Percentiles rank a stretch among this genome's conserved stretches.
Evolutionary conservation across 148 eudicot genomes (phyloP).

Genomic region (Silene conica): DNA sequence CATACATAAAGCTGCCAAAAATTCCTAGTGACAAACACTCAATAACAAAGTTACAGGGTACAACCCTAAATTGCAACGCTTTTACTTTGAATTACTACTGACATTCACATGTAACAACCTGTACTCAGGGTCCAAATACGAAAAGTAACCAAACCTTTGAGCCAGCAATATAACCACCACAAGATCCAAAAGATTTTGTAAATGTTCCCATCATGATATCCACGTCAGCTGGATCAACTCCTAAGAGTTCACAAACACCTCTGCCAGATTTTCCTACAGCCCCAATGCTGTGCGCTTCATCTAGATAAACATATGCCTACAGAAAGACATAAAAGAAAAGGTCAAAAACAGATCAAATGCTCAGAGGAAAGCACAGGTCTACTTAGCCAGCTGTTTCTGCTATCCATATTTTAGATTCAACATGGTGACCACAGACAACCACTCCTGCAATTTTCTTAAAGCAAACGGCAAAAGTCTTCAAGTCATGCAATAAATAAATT

Average conservation of each 20-base stretch:
- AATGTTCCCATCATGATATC: constrained; percentile 99
- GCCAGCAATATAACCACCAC: constrained; percentile 98
- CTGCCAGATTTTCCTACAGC: constrained; percentile 90
- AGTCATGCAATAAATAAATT: too few relatives aligned
- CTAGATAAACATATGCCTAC: constrained; percentile 87
- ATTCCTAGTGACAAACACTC: too few relatives aligned
- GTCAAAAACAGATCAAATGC: constrained; percentile 6
- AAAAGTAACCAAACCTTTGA: constrained; percentile 53
- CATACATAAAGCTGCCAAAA: too few relatives aligned
- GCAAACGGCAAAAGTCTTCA: too few relatives aligned
- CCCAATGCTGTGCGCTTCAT: constrained; percentile 98
- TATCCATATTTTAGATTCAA: too few relatives aligned
- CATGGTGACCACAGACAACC: neutral
- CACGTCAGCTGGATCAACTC: constrained; percentile 92
- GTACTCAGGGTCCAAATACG: neutral
- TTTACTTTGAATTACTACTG: too few relatives aligned
- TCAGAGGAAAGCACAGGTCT: neutral
- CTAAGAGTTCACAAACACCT: constrained; percentile 92
- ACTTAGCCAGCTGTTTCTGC: neutral
- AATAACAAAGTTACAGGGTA: too few relatives aligned
- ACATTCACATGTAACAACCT: neutral
- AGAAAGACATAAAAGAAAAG: constrained; percentile 3
- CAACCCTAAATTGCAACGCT: too few relatives aligned
- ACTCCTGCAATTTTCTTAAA: neutral
- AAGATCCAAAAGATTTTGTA: constrained; percentile 94